Conservation (phyloP, 1,139 yeast species). For the Sugiyamaella japonica region DNA sequence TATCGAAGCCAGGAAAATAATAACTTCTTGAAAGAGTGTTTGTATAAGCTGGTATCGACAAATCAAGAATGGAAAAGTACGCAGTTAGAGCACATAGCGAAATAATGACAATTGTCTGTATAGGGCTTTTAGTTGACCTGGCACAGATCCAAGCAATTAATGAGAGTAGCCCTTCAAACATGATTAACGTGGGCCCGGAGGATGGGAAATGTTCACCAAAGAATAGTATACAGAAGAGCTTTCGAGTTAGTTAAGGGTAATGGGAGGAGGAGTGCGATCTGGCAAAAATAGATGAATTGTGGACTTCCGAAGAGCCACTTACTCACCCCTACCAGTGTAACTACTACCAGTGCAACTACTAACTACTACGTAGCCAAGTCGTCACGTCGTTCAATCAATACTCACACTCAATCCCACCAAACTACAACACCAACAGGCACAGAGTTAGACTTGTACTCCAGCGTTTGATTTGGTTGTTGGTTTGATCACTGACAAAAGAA, state of each 20-base stretch:
- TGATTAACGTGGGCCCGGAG: neutral
- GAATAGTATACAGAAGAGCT: constrained; percentile 4
- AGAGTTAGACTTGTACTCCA: neutral
- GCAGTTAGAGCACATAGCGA: constrained; percentile 78
- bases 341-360: neutral
- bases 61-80: constrained; percentile 78
- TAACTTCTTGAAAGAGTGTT: constrained; percentile 16
- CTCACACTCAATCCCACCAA: constrained; percentile 1
- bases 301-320: neutral
- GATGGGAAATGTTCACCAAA: neutral
- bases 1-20: constrained; percentile 11
- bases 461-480: neutral
- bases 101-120: constrained; percentile 77
- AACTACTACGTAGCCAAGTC: neutral
- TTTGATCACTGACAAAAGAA: neutral
- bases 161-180: constrained; percentile 14
- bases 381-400: neutral
- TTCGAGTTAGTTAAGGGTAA: neutral
- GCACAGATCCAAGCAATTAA: constrained; percentile 49
- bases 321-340: no score
- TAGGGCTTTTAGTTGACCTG: constrained; percentile 78
- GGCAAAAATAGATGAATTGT: no score
- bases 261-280: no score
- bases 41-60: constrained; percentile 54
- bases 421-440: neutral